Evolutionary conservation across 2,329 filamentous ascomycete genomes (phyloP).

Genomic region (Didymella sp.): DNA sequence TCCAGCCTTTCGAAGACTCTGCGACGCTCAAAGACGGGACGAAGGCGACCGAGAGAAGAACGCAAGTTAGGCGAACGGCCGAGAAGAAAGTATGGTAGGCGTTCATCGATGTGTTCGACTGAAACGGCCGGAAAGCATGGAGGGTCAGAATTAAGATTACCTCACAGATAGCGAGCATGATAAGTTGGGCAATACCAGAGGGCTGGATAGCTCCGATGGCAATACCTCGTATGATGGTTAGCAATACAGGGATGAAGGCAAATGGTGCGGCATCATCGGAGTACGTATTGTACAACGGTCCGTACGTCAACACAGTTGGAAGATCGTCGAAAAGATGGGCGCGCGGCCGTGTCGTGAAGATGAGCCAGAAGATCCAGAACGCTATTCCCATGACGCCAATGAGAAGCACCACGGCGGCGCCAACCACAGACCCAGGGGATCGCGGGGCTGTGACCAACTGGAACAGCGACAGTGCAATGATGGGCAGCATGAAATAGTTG

Average conservation of each 20-base stretch:
- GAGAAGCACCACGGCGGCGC: conserved; percentile 76
- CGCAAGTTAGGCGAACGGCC: conserved; percentile 73
- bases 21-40: conserved; percentile 80
- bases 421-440: conserved; percentile 75
- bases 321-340: conserved; percentile 93
- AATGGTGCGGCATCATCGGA: conserved; percentile 92
- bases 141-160: conserved; percentile 87
- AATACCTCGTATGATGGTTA: conserved; percentile 86
- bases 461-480: conserved; percentile 86
- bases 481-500: conserved; percentile 89
- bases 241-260: conserved; percentile 81
- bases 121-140: conserved; percentile 88
- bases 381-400: conserved; percentile 75
- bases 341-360: conserved; percentile 80
- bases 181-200: conserved; percentile 90
- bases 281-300: conserved; percentile 96
- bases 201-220: conserved; percentile 92
- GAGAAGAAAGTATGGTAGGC: conserved; percentile 90
- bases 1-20: conserved; percentile 87
- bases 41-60: conserved; percentile 68
- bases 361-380: conserved; percentile 79
- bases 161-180: conserved; percentile 91
- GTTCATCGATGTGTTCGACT: conserved; percentile 95
- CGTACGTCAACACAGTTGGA: conserved; percentile 85
- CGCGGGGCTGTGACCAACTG: conserved; percentile 78